These are phyloP conservation scores for Huntiella decipiens DNA, from an alignment of 2,329 filamentous ascomycete species.

Conservation along the genomic window DNA sequence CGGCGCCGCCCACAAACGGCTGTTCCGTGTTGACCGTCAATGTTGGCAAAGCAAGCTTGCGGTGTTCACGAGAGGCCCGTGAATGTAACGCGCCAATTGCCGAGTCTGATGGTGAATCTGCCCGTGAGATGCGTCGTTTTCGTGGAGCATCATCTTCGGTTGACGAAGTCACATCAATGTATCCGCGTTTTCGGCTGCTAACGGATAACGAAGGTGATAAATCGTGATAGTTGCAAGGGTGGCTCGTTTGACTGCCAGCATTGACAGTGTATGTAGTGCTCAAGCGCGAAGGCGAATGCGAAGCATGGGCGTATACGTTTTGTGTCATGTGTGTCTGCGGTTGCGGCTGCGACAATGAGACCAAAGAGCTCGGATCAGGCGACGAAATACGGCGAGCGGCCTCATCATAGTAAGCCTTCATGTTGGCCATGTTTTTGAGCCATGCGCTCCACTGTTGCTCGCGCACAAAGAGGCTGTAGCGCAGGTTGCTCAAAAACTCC, in stretches of 20 bases:
- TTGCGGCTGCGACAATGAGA: background rate
- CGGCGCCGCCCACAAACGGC: background rate
- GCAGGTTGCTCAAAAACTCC: constrained; percentile 97
- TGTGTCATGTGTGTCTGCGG: background rate
- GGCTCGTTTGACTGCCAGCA: background rate
- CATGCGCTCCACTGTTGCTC: constrained; percentile 73
- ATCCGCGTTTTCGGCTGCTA: constrained; percentile 14
- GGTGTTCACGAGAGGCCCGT: background rate
- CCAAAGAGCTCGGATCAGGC: constrained; percentile 3
- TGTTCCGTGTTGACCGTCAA: constrained; percentile 5
- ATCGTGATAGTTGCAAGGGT: constrained; percentile 3
- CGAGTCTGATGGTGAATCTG: background rate
- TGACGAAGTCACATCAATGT: constrained; percentile 1
- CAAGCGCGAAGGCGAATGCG: constrained; percentile 8
- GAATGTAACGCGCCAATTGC: background rate
- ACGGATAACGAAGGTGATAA: constrained; percentile 6
- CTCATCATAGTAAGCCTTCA: constrained; percentile 59
- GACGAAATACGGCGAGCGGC: constrained; percentile 34
- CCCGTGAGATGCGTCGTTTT: constrained; percentile 3
- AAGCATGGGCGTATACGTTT: constrained; percentile 1
- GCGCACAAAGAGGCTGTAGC: constrained; percentile 78
- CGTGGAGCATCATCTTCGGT: constrained; percentile 8
- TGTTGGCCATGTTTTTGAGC: constrained; percentile 66
- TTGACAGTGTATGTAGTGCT: constrained; percentile 5
- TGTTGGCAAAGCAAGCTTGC: constrained; percentile 5